phyloP scores from a whole-genome alignment of 2,329 filamentous ascomycete species.

The Aureobasidium sp. region DNA sequence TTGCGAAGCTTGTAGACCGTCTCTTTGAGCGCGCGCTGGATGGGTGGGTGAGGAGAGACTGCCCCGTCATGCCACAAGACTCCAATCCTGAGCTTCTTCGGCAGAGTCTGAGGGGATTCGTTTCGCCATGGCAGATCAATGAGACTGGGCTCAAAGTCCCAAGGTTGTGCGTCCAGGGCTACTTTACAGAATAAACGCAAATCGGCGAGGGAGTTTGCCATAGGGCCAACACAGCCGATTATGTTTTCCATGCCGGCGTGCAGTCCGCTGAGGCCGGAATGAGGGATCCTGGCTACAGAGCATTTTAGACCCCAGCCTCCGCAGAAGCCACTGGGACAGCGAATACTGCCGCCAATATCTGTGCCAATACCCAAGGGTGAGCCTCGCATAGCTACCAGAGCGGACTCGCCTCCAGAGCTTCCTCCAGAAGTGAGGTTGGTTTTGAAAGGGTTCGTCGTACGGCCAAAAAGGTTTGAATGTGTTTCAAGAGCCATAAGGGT shows the following conservation, averaged over 20 bases:
- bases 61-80: constrained; percentile 58
- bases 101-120: constrained; percentile 21
- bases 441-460: constrained; percentile 44
- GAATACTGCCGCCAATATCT: constrained; percentile 59
- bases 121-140: constrained; percentile 48
- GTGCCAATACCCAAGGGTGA: constrained; percentile 43
- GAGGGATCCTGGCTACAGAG: constrained; percentile 21
- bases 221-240: constrained; percentile 43
- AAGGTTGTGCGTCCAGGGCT: constrained; percentile 45
- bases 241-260: constrained; percentile 12
- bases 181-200: constrained; percentile 45
- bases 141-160: constrained; percentile 48
- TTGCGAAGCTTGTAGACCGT: constrained; percentile 42
- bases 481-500: constrained; percentile 42
- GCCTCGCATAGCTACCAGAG: constrained; percentile 40
- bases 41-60: constrained; percentile 57
- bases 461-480: constrained; percentile 37
- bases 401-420: constrained; percentile 46
- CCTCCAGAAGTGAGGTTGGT: constrained; percentile 39
- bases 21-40: constrained; percentile 48
- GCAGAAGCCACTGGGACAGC: constrained; percentile 67
- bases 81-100: constrained; percentile 43
- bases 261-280: not conserved
- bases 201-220: constrained; percentile 45
- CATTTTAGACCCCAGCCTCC: constrained; percentile 77